Conservation (phyloP, 163 green algal species). For the Coccomyxa subellipsoidea region DNA sequence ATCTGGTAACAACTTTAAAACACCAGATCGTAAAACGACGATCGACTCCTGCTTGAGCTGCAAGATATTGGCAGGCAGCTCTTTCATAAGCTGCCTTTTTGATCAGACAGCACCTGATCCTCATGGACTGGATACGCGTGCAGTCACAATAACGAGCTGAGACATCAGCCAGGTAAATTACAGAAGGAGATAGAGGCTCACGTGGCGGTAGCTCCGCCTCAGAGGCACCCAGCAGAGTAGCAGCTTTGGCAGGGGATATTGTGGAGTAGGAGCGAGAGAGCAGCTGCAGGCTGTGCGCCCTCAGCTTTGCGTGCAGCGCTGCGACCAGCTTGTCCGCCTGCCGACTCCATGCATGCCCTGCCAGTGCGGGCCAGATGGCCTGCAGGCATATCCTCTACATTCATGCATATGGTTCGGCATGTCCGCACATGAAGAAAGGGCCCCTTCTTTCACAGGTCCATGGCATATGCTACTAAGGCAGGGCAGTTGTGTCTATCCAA, state of each 20-base stretch:
- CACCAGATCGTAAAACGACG: no score
- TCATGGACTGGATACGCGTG: no score
- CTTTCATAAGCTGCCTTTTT: no score
- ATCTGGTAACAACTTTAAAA: no score
- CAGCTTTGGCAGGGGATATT: background rate
- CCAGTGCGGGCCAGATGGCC: background rate
- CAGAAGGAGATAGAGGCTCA: background rate
- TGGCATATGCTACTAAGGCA: no score
- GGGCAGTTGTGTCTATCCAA: no score
- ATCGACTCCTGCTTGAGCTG: no score
- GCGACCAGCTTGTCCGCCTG: background rate
- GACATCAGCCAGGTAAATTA: background rate
- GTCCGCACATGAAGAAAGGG: no score
- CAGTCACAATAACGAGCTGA: no score
- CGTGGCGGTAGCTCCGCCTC: background rate
- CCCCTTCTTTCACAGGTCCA: no score
- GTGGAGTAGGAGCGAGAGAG: background rate
- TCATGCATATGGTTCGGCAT: background rate
- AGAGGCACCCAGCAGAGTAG: background rate
- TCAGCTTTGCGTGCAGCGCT: background rate
- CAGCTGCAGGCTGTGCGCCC: background rate
- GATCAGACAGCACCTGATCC: no score
- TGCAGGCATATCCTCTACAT: background rate
- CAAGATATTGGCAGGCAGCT: no score
- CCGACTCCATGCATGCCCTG: background rate